Conservation (phyloP, 2,329 filamentous ascomycete genomes). For the Clonostachys rhizophaga region DNA sequence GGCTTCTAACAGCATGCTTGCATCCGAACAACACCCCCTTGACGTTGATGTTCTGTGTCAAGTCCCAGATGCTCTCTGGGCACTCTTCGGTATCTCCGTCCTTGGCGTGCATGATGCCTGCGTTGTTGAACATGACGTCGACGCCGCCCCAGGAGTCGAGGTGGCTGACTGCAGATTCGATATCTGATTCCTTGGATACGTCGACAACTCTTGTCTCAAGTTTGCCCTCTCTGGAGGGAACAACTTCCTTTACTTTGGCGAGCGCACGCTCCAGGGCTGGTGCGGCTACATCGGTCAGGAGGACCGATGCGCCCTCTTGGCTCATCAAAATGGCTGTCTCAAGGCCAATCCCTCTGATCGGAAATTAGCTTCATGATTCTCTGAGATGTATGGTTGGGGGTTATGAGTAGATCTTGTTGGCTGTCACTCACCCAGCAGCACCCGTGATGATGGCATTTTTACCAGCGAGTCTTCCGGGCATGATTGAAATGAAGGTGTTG, state of each 20-base stretch:
- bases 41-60: conserved; percentile 72
- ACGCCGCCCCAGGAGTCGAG: conserved; percentile 67
- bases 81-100: conserved; percentile 62
- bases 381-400: too few species aligned
- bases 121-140: conserved; percentile 77
- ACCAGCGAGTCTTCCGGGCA: conserved; percentile 11
- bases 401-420: too few species aligned
- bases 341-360: conserved; percentile 64
- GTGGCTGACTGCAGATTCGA: conserved; percentile 55
- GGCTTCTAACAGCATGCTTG: conserved; percentile 66
- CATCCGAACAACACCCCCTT: conserved; percentile 76
- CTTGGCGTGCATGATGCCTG: conserved; percentile 71
- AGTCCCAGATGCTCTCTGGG: conserved; percentile 70
- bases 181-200: conserved; percentile 64
- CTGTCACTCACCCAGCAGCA: conserved; percentile 59
- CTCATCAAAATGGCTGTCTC: conserved; percentile 71
- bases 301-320: conserved; percentile 64
- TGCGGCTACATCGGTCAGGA: conserved; percentile 67
- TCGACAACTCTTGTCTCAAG: conserved; percentile 53
- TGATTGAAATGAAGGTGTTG: background rate
- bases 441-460: conserved; percentile 56
- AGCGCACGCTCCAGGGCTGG: conserved; percentile 58
- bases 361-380: too few species aligned
- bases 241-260: conserved; percentile 53
- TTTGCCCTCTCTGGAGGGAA: conserved; percentile 38